Conservation (phyloP, 169 alveolate genomes). For the Babesia ovis region DNA sequence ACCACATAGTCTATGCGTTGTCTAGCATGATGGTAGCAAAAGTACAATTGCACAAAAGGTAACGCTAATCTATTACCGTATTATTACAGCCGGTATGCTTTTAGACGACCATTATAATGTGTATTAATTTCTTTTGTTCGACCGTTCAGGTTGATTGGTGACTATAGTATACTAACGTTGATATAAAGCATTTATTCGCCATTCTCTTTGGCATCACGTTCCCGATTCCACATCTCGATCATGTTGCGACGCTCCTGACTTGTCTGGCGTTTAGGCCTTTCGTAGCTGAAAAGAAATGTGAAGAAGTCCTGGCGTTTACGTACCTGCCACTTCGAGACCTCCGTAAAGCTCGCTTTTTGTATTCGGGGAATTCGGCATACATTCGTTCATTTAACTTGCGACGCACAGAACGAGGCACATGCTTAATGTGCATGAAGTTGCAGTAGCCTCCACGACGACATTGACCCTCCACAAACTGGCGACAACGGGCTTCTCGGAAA, state of each 20-base stretch:
- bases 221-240: conserved; percentile 91
- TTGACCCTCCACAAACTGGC: conserved; percentile 97
- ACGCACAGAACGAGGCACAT: conserved; percentile 91
- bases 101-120: no score
- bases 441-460: conserved; percentile 99
- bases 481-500: conserved; percentile 97
- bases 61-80: no score
- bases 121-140: no score
- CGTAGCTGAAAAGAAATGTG: conserved; percentile 39
- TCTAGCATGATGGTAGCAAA: no score
- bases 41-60: no score
- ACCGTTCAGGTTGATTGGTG: no score
- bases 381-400: conserved; percentile 91
- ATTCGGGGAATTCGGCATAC: conserved; percentile 98
- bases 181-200: background rate
- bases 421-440: conserved; percentile 98
- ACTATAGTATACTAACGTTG: background rate
- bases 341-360: conserved; percentile 78
- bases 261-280: conserved; percentile 79
- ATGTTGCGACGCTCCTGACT: conserved; percentile 90
- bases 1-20: no score
- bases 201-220: conserved; percentile 69
- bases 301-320: background rate
- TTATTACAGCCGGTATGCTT: no score
- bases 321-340: conserved; percentile 61